Evolutionary conservation across 352 stramenopile species (phyloP).

Genomic region (Pythium oligandrum): DNA sequence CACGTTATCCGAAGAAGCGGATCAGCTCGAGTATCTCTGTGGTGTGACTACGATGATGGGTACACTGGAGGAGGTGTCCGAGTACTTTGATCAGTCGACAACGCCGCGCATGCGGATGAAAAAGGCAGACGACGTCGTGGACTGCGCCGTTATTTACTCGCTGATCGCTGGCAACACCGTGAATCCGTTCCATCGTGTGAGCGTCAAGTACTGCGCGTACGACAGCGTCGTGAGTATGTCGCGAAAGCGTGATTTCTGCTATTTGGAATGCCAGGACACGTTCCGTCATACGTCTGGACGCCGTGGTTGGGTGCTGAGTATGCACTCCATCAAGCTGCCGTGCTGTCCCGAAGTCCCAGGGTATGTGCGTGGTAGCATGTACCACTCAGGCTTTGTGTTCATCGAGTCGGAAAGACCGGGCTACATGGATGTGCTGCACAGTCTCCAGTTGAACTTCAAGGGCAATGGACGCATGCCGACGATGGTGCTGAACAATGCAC

Average conservation of each 20-base stretch:
- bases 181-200: constrained; percentile 60
- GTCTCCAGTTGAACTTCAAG: constrained; percentile 83
- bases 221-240: constrained; percentile 56
- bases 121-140: constrained; percentile 61
- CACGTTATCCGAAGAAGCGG: no score
- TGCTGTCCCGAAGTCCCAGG: constrained; percentile 65
- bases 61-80: constrained; percentile 56
- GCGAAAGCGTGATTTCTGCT: constrained; percentile 62
- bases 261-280: constrained; percentile 74
- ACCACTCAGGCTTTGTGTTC: constrained; percentile 78
- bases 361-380: constrained; percentile 74
- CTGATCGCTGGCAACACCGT: constrained; percentile 35
- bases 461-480: constrained; percentile 54
- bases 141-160: constrained; percentile 61
- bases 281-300: constrained; percentile 68
- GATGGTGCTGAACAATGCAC: constrained; percentile 57
- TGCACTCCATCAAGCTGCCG: constrained; percentile 82
- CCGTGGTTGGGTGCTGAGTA: constrained; percentile 69
- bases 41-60: constrained; percentile 74
- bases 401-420: constrained; percentile 68
- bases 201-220: constrained; percentile 67
- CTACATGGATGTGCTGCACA: constrained; percentile 85
- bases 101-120: constrained; percentile 51
- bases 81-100: constrained; percentile 64
- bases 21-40: constrained; percentile 48